A percentile compares a stretch with the other conserved stretches of the same genome.
Evolutionary conservation across 495 filamentous ascomycete genomes (phyloP).

Genomic region (Talaromyces proteolyticus): DNA sequence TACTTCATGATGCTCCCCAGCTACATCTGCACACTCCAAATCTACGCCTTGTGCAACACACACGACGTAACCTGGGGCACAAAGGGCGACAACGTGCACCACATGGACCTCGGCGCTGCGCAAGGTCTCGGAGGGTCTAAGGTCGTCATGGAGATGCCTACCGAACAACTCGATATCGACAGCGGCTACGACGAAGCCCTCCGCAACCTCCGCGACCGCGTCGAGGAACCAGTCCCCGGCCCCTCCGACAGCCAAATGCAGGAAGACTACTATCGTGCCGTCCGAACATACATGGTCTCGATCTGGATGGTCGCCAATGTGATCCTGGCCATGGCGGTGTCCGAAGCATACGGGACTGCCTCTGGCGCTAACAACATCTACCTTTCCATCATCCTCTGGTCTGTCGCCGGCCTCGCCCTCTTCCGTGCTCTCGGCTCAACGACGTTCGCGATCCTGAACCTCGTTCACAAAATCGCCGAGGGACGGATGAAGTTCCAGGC

Average conservation of each 20-base stretch:
- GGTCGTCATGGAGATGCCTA: slow-evolving; percentile 85
- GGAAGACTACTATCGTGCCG: slow-evolving; percentile 97
- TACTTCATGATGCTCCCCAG: slow-evolving; percentile 89
- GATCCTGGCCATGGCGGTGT: slow-evolving; percentile 86
- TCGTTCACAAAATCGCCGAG: slow-evolving; percentile 80
- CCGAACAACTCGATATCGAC: slow-evolving; percentile 97
- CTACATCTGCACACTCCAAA: slow-evolving; percentile 96
- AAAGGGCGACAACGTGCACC: slow-evolving; percentile 93
- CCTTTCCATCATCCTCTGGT: slow-evolving; percentile 88
- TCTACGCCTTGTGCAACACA: slow-evolving; percentile 99
- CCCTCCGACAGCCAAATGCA: slow-evolving; percentile 76
- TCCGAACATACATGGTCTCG: slow-evolving; percentile 98
- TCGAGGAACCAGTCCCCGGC: slow-evolving; percentile 64
- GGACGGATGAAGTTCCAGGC: slow-evolving; percentile 63
- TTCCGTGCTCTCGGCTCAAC: slow-evolving; percentile 79
- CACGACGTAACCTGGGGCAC: slow-evolving; percentile 99
- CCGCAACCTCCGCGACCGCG: slow-evolving; percentile 87
- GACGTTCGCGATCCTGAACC: slow-evolving; percentile 74
- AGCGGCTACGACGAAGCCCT: slow-evolving; percentile 95
- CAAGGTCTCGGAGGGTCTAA: slow-evolving; percentile 63
- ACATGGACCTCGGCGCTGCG: slow-evolving; percentile 85
- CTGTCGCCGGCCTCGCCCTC: slow-evolving; percentile 76
- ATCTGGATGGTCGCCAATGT: slow-evolving; percentile 92
- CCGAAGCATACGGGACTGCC: slow-evolving; percentile 70
- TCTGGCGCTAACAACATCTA: slow-evolving; percentile 81